phyloP scores from a whole-genome alignment of 2,329 filamentous ascomycete genomes.

The Cadophora sp. region DNA sequence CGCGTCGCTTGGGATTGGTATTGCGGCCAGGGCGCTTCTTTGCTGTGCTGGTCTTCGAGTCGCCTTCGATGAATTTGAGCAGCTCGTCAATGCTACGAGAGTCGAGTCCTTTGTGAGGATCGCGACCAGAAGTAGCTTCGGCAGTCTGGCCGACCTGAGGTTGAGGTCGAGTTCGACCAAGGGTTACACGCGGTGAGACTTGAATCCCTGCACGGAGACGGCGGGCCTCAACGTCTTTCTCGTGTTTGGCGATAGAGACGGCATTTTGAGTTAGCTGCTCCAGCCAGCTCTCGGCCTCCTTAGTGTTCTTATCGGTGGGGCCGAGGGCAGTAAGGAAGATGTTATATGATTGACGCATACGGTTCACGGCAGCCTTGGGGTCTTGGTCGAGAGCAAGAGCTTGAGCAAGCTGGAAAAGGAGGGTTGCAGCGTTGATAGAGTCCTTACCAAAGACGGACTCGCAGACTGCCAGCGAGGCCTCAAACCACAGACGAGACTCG shows the following conservation, averaged over 20 bases:
- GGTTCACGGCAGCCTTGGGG: constrained; percentile 85
- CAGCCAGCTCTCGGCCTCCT: constrained; percentile 96
- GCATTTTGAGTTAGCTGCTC: constrained; percentile 96
- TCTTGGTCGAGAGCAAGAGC: constrained; percentile 95
- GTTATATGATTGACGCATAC: constrained; percentile 96
- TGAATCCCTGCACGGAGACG: constrained; percentile 74
- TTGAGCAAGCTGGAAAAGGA: constrained; percentile 96
- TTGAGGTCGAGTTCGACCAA: constrained; percentile 64
- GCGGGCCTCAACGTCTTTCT: constrained; percentile 82
- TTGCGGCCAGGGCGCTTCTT: constrained; percentile 62
- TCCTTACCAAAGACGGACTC: constrained; percentile 88
- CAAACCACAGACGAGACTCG: constrained; percentile 96
- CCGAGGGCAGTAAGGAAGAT: constrained; percentile 91
- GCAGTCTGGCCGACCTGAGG: constrained; percentile 67
- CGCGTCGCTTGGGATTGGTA: constrained; percentile 61
- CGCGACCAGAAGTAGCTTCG: constrained; percentile 50
- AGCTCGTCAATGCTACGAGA: constrained; percentile 91
- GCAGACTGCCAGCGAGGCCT: constrained; percentile 87
- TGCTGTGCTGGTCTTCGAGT: constrained; percentile 55
- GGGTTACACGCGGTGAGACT: constrained; percentile 65
- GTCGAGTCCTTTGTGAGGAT: constrained; percentile 59
- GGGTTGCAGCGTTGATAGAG: constrained; percentile 90
- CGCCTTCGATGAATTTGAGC: constrained; percentile 91
- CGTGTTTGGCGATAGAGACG: constrained; percentile 91
- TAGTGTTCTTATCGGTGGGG: constrained; percentile 93